Evolutionary conservation across 1,284 basidiomycete genomes (phyloP).

Genomic region (Neotropicomus parvogracilis): DNA sequence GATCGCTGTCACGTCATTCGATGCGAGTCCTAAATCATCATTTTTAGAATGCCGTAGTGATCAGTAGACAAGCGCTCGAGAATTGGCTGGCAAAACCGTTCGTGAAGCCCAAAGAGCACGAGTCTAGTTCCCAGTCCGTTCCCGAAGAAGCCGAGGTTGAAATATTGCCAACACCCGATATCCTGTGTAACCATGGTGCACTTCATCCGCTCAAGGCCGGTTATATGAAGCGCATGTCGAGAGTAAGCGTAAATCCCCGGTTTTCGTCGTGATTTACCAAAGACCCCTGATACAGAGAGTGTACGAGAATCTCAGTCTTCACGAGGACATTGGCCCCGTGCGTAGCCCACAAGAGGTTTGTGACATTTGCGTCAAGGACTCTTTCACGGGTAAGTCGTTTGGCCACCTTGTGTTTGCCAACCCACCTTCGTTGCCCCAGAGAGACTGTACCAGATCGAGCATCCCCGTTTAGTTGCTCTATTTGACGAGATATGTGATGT

Average conservation of each 20-base stretch:
- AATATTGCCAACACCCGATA: slow-evolving; percentile 32
- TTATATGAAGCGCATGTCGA: slow-evolving; percentile 63
- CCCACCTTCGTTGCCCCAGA: slow-evolving; percentile 41
- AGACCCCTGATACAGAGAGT: slow-evolving; percentile 38
- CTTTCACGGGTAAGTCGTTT: slow-evolving; percentile 53
- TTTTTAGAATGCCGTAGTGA: slow-evolving; percentile 51
- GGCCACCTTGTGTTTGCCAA: not conserved
- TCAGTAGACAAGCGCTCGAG: slow-evolving; percentile 57
- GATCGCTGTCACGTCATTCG: slow-evolving; percentile 11
- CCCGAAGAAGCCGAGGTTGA: slow-evolving; percentile 16
- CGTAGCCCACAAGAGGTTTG: slow-evolving; percentile 56
- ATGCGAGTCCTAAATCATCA: slow-evolving; percentile 10
- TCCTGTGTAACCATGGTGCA: slow-evolving; percentile 57
- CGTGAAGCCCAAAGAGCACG: slow-evolving; percentile 21
- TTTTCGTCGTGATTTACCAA: not conserved
- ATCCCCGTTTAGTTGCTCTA: slow-evolving; percentile 53
- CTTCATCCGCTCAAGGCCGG: slow-evolving; percentile 54
- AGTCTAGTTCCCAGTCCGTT: slow-evolving; percentile 21
- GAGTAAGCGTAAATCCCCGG: slow-evolving; percentile 26
- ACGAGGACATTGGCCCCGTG: slow-evolving; percentile 47
- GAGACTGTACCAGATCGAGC: slow-evolving; percentile 61
- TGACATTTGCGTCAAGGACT: slow-evolving; percentile 49
- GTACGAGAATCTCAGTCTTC: slow-evolving; percentile 42
- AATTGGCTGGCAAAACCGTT: slow-evolving; percentile 52
- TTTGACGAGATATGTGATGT: slow-evolving; percentile 52